A percentile compares a stretch with the other conserved stretches of the same genome.
Conservation (phyloP, 1,139 yeast species). For the Lodderomyces elongisporus region DNA sequence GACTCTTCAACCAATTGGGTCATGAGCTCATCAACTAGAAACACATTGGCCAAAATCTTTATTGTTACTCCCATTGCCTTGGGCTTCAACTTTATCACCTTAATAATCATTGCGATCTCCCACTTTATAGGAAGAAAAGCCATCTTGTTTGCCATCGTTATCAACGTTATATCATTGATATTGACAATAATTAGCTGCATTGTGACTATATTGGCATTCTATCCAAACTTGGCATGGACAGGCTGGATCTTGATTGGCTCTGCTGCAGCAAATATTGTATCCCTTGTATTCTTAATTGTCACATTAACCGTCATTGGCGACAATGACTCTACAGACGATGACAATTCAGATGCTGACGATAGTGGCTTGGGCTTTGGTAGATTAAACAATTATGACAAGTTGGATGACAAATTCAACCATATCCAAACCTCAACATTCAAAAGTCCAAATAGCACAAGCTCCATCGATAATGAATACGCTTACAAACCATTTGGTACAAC, state of each 20-base stretch:
- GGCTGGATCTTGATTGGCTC: slow-evolving; percentile 68
- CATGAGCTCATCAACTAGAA: slow-evolving; percentile 41
- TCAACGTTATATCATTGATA: slow-evolving; percentile 43
- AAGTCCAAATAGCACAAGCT: slow-evolving; percentile 11
- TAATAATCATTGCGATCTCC: slow-evolving; percentile 35
- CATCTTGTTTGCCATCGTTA: slow-evolving; percentile 23
- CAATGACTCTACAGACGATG: slow-evolving; percentile 22
- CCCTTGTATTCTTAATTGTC: slow-evolving; percentile 25
- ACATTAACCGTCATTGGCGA: slow-evolving; percentile 15
- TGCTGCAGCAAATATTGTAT: slow-evolving; percentile 48
- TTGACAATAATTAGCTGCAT: slow-evolving; percentile 51
- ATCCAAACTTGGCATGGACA: slow-evolving; percentile 63
- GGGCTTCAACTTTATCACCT: slow-evolving; percentile 56
- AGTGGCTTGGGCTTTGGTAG: slow-evolving; percentile 7
- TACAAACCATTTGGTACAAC: slow-evolving; percentile 15
- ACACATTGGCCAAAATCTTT: slow-evolving; percentile 62
- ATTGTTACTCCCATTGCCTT: slow-evolving; percentile 81
- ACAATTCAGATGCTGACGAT: slow-evolving; percentile 17
- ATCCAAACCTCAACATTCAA: slow-evolving; percentile 11
- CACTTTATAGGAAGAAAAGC: slow-evolving; percentile 19
- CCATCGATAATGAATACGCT: slow-evolving; percentile 27
- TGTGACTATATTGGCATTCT: slow-evolving; percentile 51
- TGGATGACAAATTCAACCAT: slow-evolving; percentile 12
- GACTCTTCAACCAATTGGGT: slow-evolving; percentile 22
- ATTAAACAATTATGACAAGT: slow-evolving; percentile 6